Base-by-base conservation (phyloP, 179 eudicot species). In the Nepenthes alata region DNA sequence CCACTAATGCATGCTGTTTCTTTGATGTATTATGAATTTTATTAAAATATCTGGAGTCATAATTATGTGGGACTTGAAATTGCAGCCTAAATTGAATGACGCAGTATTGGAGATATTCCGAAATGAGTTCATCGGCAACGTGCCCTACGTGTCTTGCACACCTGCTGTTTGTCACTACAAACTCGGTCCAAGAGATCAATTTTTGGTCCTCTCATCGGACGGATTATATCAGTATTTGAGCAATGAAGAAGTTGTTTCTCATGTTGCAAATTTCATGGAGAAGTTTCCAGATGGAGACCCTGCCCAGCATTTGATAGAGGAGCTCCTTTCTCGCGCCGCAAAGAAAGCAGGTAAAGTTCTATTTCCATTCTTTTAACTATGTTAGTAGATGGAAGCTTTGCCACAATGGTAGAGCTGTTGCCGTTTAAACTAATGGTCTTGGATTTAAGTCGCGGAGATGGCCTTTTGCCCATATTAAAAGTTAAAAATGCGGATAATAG, bases 291-390 rank as follows among this genome's bases (percentile, higher is more conserved):
- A 25, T 25, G 25, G 25, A 25, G 25, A 25, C 25, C 25, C 25
- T 53, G 96, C 98, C 48, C 98, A 91, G 58, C 95, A 91, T 85
- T 73, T 91, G 53, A 91, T 91, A 64, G 98, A 91, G 76, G 98
- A 89, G 81, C 95, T 91, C 64, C 87, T 91, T 55, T 53, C 78
- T 69, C 91, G 98, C 55, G 98, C 98, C 61, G 98, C 98, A 54
- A 91, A 83, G 72, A 91, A 91, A 91, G 98, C 98, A 59, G 98
- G 96, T 91, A 84, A 25, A 25, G 67, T 74, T 60, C 25, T 25
- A 25, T 25, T 25, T 25, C 25, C 25, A 25, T 25, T 25, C 15
- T 56, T 63, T 52, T 37, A 12, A 8, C 8, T 0, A 25, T 25
- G 25, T 25, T 25, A 25, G 25, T 25, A 25, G 1, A 25, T 25